phyloP scores from a whole-genome alignment of 1,284 basidiomycete species.

The Puccinia hordei region DNA sequence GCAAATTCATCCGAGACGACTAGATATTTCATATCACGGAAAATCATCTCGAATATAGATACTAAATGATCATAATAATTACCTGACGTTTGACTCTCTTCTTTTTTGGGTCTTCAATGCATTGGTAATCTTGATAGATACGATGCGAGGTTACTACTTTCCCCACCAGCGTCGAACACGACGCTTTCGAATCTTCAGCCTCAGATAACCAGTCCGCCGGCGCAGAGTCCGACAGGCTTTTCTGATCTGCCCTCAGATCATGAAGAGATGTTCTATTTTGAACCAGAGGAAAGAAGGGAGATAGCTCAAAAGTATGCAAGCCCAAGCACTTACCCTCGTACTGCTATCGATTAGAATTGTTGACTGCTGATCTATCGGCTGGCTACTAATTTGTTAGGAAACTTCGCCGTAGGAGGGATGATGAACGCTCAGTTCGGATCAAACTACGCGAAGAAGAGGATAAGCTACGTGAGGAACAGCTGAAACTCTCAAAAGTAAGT shows the following conservation, averaged over 20 bases:
- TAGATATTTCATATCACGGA: not conserved
- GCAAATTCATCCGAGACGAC: not conserved
- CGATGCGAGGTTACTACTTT: slow-evolving; percentile 33
- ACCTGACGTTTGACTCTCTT: not conserved
- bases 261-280: slow-evolving; percentile 49
- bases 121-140: slow-evolving; percentile 19
- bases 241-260: slow-evolving; percentile 47
- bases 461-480: slow-evolving; percentile 28
- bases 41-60: not conserved
- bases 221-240: slow-evolving; percentile 31
- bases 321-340: not conserved
- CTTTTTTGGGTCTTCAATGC: not conserved
- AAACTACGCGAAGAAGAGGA: slow-evolving; percentile 47
- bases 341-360: not conserved
- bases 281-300: slow-evolving; percentile 24
- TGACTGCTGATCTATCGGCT: not conserved
- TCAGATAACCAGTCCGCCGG: slow-evolving; percentile 16
- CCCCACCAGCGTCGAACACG: not conserved
- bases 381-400: slow-evolving; percentile 15
- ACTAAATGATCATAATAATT: not conserved
- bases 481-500: slow-evolving; percentile 34
- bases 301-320: slow-evolving; percentile 33
- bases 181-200: slow-evolving; percentile 19
- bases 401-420: slow-evolving; percentile 37
- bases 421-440: slow-evolving; percentile 33